phyloP scores from a whole-genome alignment of 148 eudicot species.

The Heliosperma pusillum region DNA sequence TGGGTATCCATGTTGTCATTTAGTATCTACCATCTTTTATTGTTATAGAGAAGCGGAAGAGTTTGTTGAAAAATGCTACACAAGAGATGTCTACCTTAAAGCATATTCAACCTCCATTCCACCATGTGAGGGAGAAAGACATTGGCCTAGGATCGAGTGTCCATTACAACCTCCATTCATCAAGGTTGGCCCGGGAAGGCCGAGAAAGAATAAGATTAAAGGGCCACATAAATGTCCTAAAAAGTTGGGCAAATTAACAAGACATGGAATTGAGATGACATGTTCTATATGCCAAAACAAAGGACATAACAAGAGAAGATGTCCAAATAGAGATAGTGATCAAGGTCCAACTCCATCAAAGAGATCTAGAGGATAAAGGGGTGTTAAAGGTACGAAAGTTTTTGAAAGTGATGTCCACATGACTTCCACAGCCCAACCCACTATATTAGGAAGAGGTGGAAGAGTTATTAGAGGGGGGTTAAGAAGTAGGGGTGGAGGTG shows the following conservation, averaged over 20 bases:
- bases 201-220: not conserved
- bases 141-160: not conserved
- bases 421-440: not conserved
- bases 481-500: not conserved
- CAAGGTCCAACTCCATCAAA: not conserved
- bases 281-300: not conserved
- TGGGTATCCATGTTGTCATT: too few species aligned
- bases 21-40: not conserved
- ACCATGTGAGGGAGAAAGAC: conserved; percentile 2
- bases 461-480: not conserved
- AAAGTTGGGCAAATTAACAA: too few species aligned
- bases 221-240: too few species aligned
- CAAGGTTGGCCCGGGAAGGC: not conserved
- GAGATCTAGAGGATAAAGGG: not conserved
- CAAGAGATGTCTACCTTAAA: not conserved
- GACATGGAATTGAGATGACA: too few species aligned
- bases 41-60: not conserved
- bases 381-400: not conserved
- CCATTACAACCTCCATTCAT: not conserved
- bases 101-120: not conserved
- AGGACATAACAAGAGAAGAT: not conserved
- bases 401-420: not conserved
- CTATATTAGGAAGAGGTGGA: not conserved
- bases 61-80: not conserved
- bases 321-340: not conserved